phyloP scores from a whole-genome alignment of 2,329 filamentous ascomycete species.

The Alternaria arborescens region DNA sequence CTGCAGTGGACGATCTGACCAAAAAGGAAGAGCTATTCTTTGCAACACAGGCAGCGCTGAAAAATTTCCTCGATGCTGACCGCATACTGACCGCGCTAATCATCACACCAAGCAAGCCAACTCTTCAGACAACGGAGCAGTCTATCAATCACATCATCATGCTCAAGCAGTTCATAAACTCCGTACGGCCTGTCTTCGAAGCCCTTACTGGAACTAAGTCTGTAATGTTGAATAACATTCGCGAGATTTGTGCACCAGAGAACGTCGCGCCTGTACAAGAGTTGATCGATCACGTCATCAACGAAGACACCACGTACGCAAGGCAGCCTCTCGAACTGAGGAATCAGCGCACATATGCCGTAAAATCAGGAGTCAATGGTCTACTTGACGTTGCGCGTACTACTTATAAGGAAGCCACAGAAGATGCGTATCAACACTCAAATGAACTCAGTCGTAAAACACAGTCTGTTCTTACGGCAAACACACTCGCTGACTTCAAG shows the following conservation, averaged over 20 bases:
- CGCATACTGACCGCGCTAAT: constrained; percentile 82
- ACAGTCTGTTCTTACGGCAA: background rate
- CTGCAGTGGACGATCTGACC: constrained; percentile 83
- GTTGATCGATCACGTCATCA: constrained; percentile 75
- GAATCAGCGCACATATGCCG: constrained; percentile 89
- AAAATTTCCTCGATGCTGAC: constrained; percentile 80
- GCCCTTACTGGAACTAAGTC: constrained; percentile 72
- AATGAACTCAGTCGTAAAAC: constrained; percentile 69
- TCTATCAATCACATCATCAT: constrained; percentile 87
- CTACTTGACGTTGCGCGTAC: constrained; percentile 88
- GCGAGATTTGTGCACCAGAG: constrained; percentile 72
- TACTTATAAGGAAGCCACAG: constrained; percentile 87
- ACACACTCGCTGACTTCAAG: constrained; percentile 10
- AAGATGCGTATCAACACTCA: constrained; percentile 77
- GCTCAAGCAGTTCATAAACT: constrained; percentile 80
- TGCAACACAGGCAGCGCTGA: constrained; percentile 75
- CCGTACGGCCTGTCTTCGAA: constrained; percentile 72
- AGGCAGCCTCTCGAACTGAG: constrained; percentile 82
- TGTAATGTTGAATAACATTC: constrained; percentile 71
- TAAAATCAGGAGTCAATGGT: constrained; percentile 85
- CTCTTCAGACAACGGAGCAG: constrained; percentile 76
- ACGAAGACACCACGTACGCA: constrained; percentile 81
- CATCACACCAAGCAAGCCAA: constrained; percentile 72
- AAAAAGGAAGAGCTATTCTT: constrained; percentile 86
- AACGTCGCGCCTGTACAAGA: constrained; percentile 68